These are phyloP conservation scores for Bruguiera hainesii DNA, from an alignment of 441 rosid species.

Conservation along the genomic window DNA sequence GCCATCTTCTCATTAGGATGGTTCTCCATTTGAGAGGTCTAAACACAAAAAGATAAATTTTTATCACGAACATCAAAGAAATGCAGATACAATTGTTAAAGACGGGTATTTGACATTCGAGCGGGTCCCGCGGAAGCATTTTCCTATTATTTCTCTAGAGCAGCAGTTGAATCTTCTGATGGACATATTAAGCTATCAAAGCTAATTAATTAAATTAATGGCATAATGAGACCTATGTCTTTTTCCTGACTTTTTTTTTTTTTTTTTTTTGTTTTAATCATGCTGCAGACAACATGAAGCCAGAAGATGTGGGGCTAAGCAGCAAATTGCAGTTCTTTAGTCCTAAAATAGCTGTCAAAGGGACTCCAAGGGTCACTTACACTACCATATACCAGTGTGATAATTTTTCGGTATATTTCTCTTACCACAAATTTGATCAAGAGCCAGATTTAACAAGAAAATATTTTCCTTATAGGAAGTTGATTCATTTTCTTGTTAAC, in stretches of 20 bases:
- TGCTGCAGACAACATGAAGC: conserved; percentile 48
- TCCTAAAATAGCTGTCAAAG: conserved; percentile 20
- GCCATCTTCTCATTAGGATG: too few species aligned
- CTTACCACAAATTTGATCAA: background rate
- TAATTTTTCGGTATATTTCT: conserved; percentile 46
- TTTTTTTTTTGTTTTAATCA: too few species aligned
- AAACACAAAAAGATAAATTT: too few species aligned
- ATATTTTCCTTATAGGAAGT: too few species aligned
- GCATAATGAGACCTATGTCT: background rate
- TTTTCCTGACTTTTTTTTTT: background rate
- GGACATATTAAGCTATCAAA: background rate
- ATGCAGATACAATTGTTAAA: too few species aligned
- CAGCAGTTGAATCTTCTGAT: background rate
- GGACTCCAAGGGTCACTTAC: conserved; percentile 41
- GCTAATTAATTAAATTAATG: background rate
- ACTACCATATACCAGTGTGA: conserved; percentile 51
- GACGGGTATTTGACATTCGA: too few species aligned
- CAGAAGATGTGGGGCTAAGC: conserved; percentile 63
- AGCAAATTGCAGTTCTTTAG: conserved; percentile 38
- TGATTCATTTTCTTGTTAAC: background rate
- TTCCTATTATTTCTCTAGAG: too few species aligned
- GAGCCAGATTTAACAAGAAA: too few species aligned
- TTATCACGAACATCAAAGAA: too few species aligned
- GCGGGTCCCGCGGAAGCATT: too few species aligned
- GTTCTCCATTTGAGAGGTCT: too few species aligned